These are phyloP conservation scores for Immersiella caudata DNA, from an alignment of 495 filamentous ascomycete genomes.

Conservation along the genomic window DNA sequence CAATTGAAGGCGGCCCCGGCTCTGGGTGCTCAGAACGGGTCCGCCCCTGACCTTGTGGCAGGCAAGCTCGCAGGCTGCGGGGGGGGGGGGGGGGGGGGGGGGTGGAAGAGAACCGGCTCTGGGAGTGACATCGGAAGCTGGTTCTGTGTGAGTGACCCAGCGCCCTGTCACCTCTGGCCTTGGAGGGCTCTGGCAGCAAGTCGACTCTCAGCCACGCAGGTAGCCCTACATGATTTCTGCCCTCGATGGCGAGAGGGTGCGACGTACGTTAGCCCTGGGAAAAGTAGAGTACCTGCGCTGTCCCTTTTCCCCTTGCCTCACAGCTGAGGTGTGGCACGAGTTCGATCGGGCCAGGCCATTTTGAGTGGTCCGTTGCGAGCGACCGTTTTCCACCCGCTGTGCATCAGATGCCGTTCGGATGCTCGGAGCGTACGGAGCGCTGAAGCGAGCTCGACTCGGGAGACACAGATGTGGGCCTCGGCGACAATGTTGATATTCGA, in stretches of 20 bases:
- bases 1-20: neutral
- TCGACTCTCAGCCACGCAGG: conserved; percentile 5
- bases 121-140: conserved; percentile 13
- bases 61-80: neutral
- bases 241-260: neutral
- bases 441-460: neutral
- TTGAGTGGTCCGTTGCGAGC: neutral
- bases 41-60: neutral
- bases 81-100: neutral
- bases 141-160: conserved; percentile 4
- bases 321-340: neutral
- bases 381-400: neutral
- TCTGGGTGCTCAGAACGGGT: neutral
- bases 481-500: neutral
- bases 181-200: neutral
- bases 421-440: neutral
- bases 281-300: neutral
- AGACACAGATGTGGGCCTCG: neutral
- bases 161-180: conserved; percentile 8
- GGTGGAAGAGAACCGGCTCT: conserved; percentile 4
- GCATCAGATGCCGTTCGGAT: neutral
- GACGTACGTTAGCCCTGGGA: neutral
- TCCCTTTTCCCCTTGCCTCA: neutral
- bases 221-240: neutral
- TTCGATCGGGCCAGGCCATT: neutral